Evolutionary conservation across 495 filamentous ascomycete species (phyloP).

Genomic region (Podospora appendiculata): DNA sequence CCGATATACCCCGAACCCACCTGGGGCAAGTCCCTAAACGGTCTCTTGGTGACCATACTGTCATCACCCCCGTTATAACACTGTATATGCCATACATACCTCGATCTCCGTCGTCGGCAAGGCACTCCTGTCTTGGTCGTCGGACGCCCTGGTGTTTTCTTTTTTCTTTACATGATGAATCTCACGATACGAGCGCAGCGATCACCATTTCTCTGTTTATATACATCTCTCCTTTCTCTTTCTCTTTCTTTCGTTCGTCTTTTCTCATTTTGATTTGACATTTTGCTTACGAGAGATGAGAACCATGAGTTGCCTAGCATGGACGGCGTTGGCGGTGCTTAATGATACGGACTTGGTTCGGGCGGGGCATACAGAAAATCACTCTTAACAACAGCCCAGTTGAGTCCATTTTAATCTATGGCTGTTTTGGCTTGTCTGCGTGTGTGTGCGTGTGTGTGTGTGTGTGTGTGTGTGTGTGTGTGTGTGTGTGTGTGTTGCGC

Average conservation of each 20-base stretch:
- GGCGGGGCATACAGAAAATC: slow-evolving; percentile 1
- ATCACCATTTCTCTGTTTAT: slow-evolving; percentile 5
- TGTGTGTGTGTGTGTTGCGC: too few relatives aligned
- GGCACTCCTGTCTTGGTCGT: not conserved
- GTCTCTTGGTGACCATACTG: not conserved
- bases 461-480: not conserved
- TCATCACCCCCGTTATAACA: not conserved
- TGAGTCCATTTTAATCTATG: not conserved
- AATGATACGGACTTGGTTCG: not conserved
- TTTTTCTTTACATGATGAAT: not conserved
- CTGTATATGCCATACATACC: not conserved
- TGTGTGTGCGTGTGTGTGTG: not conserved
- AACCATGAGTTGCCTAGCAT: slow-evolving; percentile 14
- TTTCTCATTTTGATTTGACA: slow-evolving; percentile 1
- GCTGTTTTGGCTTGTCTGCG: not conserved
- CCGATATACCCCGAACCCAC: not conserved
- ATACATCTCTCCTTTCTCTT: slow-evolving; percentile 2
- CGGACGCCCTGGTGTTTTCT: too few relatives aligned
- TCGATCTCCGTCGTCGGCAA: not conserved
- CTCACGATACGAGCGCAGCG: slow-evolving; percentile 4
- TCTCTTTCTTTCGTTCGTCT: not conserved
- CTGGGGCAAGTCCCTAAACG: not conserved
- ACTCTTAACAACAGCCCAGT: not conserved
- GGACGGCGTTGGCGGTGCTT: slow-evolving; percentile 11
- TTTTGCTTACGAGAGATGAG: slow-evolving; percentile 14